These are phyloP conservation scores for Candida sakaeoensis DNA, from an alignment of 805 yeast genomes.

Conservation along the genomic window DNA sequence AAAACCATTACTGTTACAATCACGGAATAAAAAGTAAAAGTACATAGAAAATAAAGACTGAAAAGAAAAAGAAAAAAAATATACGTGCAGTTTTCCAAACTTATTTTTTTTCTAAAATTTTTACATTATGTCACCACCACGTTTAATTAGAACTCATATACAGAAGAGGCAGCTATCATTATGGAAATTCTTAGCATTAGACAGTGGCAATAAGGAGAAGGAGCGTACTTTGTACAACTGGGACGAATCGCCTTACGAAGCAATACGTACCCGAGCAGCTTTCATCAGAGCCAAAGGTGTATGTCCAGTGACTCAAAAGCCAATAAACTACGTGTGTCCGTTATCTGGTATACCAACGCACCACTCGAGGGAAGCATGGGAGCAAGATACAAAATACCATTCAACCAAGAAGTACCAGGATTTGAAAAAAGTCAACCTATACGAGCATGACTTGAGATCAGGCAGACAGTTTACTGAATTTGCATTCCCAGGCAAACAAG, in stretches of 20 bases:
- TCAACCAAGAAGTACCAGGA: constrained; percentile 59
- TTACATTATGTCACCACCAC: constrained; percentile 4
- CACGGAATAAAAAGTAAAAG: no score
- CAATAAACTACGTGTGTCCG: constrained; percentile 86
- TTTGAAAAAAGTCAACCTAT: constrained; percentile 82
- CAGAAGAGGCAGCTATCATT: constrained; percentile 29
- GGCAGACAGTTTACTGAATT: constrained; percentile 95
- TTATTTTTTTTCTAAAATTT: not conserved
- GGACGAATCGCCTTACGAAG: constrained; percentile 90
- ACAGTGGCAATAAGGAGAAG: constrained; percentile 24
- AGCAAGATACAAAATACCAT: constrained; percentile 71
- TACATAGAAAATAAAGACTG: no score
- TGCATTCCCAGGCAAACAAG: constrained; percentile 82
- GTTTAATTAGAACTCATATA: not conserved
- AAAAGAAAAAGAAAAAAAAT: no score
- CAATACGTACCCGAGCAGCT: constrained; percentile 87
- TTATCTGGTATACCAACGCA: constrained; percentile 96
- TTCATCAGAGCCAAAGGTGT: constrained; percentile 80
- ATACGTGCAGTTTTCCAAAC: not conserved
- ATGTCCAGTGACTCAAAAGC: constrained; percentile 84
- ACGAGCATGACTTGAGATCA: constrained; percentile 91
- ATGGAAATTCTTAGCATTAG: constrained; percentile 36
- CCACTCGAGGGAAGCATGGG: constrained; percentile 87
- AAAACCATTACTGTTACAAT: not conserved
- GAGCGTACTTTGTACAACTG: constrained; percentile 53